Evolutionary conservation across 2,329 filamentous ascomycete species (phyloP).

Genomic region (Beauveria rudraprayagi): DNA sequence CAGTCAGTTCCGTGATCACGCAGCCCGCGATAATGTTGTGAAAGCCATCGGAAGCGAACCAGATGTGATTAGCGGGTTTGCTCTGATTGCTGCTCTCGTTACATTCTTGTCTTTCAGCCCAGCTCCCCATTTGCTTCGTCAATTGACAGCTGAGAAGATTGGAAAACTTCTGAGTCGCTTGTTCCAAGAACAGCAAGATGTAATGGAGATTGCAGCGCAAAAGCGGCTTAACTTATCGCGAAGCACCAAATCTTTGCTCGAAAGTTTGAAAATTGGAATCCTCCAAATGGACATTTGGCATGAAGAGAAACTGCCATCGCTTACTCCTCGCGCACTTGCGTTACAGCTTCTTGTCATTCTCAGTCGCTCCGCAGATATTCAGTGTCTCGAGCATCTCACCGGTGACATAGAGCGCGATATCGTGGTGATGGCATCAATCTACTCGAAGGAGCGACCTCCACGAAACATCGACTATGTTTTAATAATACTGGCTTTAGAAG

Average conservation of each 20-base stretch:
- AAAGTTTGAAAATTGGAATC: conserved; percentile 45
- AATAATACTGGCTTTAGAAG: conserved; percentile 31
- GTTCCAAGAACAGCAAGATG: conserved; percentile 44
- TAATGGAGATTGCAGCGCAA: conserved; percentile 54
- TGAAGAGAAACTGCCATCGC: conserved; percentile 33
- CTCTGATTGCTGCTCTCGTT: conserved; percentile 55
- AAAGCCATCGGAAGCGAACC: conserved; percentile 49
- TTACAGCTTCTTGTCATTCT: conserved; percentile 46
- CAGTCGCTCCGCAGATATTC: conserved; percentile 3
- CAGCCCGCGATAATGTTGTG: conserved; percentile 61
- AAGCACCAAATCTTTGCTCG: conserved; percentile 48
- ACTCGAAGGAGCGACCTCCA: conserved; percentile 13
- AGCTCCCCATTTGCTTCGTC: conserved; percentile 49
- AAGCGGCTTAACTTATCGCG: conserved; percentile 62
- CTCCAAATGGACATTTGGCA: conserved; percentile 53
- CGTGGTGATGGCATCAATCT: conserved; percentile 17
- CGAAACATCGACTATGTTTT: conserved; percentile 35
- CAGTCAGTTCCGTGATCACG: conserved; percentile 65
- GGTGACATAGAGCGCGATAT: conserved; percentile 23
- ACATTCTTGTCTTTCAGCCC: conserved; percentile 54
- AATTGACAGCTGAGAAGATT: conserved; percentile 47
- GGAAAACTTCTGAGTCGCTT: conserved; percentile 48
- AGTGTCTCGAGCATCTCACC: conserved; percentile 19
- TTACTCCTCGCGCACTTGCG: conserved; percentile 57
- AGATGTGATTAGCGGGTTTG: conserved; percentile 55